Conservation (phyloP, 129 eudicot genomes). For the Lactuca sativa region DNA sequence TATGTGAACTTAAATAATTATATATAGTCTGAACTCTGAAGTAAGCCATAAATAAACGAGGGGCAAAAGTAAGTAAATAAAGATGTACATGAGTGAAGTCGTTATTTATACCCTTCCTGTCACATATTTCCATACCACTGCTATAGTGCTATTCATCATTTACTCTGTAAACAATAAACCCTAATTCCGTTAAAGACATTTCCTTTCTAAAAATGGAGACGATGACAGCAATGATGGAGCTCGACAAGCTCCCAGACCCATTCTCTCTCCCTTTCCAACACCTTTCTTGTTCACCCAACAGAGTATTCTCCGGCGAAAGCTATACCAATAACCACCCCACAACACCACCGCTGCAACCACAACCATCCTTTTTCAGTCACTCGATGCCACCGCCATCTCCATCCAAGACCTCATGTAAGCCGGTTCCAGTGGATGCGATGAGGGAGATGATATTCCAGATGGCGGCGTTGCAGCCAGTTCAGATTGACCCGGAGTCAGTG, state of each 20-base stretch:
- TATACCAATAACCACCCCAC: conserved; percentile 9
- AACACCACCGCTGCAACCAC: background rate
- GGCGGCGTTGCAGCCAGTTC: conserved; percentile 54
- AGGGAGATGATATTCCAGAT: conserved; percentile 52
- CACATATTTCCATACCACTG: conserved; percentile 18
- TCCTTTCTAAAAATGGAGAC: conserved; percentile 25
- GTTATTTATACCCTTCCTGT: conserved; percentile 29
- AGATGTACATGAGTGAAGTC: background rate
- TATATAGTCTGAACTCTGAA: background rate
- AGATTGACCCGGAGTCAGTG: conserved; percentile 47
- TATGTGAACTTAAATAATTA: background rate
- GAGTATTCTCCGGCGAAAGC: conserved; percentile 17
- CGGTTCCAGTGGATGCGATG: conserved; percentile 37
- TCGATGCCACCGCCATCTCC: conserved; percentile 2
- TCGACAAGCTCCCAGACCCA: conserved; percentile 30
- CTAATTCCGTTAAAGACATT: conserved; percentile 12
- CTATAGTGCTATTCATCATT: conserved; percentile 1
- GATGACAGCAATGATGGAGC: conserved; percentile 25
- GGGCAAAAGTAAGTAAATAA: background rate
- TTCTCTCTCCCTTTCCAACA: conserved; percentile 25
- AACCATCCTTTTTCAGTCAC: background rate
- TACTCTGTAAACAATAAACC: conserved; percentile 9
- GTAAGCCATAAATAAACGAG: background rate
- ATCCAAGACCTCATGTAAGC: background rate
- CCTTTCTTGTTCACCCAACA: background rate